phyloP scores from a whole-genome alignment of 2,329 filamentous ascomycete genomes.

The Rugonectria rugulosa region DNA sequence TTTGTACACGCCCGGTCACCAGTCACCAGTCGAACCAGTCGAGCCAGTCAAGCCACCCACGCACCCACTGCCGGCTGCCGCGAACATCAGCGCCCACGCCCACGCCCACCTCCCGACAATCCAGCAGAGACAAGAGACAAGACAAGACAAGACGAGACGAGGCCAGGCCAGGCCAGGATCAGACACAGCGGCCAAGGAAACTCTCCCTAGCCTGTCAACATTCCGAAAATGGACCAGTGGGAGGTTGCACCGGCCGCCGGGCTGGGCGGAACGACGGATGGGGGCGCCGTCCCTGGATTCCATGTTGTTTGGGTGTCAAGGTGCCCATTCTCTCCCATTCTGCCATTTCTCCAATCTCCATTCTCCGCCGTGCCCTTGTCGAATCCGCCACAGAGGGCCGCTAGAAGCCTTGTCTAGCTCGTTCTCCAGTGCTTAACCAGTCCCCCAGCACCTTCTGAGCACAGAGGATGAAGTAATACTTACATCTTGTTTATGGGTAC shows the following conservation, averaged over 20 bases:
- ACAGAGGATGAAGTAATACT: too few relatives aligned
- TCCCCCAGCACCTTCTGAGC: slow-evolving; percentile 4
- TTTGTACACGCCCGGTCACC: too few relatives aligned
- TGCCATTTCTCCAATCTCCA: too few relatives aligned
- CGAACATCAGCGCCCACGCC: slow-evolving; percentile 11
- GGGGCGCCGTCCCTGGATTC: slow-evolving; percentile 13
- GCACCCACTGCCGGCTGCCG: slow-evolving; percentile 27
- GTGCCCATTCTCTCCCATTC: slow-evolving; percentile 8
- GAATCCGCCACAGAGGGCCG: slow-evolving; percentile 23
- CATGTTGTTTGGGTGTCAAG: background rate
- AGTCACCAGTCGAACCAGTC: too few relatives aligned
- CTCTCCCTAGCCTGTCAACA: background rate
- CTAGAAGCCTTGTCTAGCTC: slow-evolving; percentile 15
- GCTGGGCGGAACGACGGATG: slow-evolving; percentile 31
- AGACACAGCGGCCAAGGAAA: slow-evolving; percentile 16
- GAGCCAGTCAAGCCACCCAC: slow-evolving; percentile 12
- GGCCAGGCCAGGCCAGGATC: slow-evolving; percentile 23
- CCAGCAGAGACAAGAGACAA: too few relatives aligned
- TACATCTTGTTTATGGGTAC: too few relatives aligned
- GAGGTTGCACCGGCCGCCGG: slow-evolving; percentile 34
- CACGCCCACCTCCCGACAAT: background rate
- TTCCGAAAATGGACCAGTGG: slow-evolving; percentile 28
- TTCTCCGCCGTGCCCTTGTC: slow-evolving; percentile 8
- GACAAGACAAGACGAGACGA: too few relatives aligned
- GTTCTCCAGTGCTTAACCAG: slow-evolving; percentile 11